Evolutionary conservation across 176 grass and related monocot species (phyloP).

Genomic region (Cenchrus fungigraminus): DNA sequence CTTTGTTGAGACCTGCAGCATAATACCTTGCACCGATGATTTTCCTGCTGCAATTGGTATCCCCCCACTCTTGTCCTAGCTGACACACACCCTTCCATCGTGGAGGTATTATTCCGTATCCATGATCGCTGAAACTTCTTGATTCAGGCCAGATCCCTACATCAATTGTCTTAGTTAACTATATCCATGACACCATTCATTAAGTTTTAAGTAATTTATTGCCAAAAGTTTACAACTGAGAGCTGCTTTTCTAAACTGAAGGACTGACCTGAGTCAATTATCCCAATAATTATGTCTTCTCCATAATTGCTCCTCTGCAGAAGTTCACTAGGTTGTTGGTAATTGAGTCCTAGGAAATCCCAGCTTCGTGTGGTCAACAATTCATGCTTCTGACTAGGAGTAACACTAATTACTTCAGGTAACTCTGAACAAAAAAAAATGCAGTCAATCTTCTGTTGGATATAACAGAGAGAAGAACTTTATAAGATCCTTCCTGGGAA

Average conservation of each 20-base stretch:
- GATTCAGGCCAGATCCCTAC: conserved; percentile 12
- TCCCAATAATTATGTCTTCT: conserved; percentile 47
- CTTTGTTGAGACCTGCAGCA: conserved; percentile 37
- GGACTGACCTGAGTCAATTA: conserved; percentile 30
- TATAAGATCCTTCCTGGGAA: not conserved
- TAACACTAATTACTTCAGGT: conserved; percentile 48
- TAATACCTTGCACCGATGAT: conserved; percentile 47
- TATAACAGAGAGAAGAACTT: not conserved
- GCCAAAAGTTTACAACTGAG: not conserved
- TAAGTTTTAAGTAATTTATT: conserved; percentile 12
- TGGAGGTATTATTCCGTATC: conserved; percentile 16
- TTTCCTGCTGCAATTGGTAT: conserved; percentile 44
- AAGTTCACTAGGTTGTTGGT: conserved; percentile 37
- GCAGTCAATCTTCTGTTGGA: not conserved
- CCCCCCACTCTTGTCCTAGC: conserved; percentile 23
- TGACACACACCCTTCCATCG: conserved; percentile 52
- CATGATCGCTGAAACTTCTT: conserved; percentile 45
- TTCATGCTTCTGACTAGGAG: conserved; percentile 25
- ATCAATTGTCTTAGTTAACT: conserved; percentile 26
- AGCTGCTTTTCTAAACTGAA: not conserved
- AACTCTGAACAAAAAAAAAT: not conserved
- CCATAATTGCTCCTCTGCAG: conserved; percentile 43
- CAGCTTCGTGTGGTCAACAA: conserved; percentile 49
- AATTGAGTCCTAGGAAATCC: conserved; percentile 33
- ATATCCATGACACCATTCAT: not conserved